Evolutionary conservation across 305 asterid genomes (phyloP).

Genomic region (Fraxinus paxiana): DNA sequence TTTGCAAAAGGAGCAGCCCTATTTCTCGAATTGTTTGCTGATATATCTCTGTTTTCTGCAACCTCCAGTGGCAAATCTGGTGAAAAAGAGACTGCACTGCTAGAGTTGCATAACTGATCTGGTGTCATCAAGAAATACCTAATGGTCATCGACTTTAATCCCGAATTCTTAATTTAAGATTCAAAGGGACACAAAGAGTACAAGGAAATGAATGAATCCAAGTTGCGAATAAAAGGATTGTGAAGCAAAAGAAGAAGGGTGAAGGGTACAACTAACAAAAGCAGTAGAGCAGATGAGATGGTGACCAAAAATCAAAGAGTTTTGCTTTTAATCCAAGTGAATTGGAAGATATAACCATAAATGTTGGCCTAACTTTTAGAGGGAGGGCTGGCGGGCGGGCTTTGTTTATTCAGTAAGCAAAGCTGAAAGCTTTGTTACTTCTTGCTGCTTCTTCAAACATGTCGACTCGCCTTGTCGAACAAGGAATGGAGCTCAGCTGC

Average conservation of each 20-base stretch:
- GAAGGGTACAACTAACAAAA: slow-evolving; percentile 33
- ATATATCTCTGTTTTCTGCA: slow-evolving; percentile 37
- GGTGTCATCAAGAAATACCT: slow-evolving; percentile 49
- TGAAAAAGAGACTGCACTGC: slow-evolving; percentile 36
- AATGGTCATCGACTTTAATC: slow-evolving; percentile 34
- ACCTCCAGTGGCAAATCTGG: slow-evolving; percentile 30
- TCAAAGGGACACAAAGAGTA: background rate
- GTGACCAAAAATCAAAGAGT: slow-evolving; percentile 78
- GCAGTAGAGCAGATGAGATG: slow-evolving; percentile 55
- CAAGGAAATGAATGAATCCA: background rate
- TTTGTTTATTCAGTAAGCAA: slow-evolving; percentile 61
- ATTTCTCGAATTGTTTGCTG: slow-evolving; percentile 28
- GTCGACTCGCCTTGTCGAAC: background rate
- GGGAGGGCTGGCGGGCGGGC: background rate
- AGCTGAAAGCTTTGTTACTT: slow-evolving; percentile 30
- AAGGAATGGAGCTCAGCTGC: too few species aligned
- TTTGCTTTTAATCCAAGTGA: slow-evolving; percentile 72
- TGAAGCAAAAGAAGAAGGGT: slow-evolving; percentile 25
- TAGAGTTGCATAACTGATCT: slow-evolving; percentile 47
- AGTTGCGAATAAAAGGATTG: slow-evolving; percentile 29
- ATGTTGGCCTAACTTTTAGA: slow-evolving; percentile 65
- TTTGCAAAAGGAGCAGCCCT: slow-evolving; percentile 47
- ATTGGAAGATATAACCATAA: slow-evolving; percentile 30
- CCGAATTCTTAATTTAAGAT: background rate
- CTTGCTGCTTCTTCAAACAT: slow-evolving; percentile 22